phyloP scores from a whole-genome alignment of 176 grass and related monocot genomes.

The Aechmea fasciata region DNA sequence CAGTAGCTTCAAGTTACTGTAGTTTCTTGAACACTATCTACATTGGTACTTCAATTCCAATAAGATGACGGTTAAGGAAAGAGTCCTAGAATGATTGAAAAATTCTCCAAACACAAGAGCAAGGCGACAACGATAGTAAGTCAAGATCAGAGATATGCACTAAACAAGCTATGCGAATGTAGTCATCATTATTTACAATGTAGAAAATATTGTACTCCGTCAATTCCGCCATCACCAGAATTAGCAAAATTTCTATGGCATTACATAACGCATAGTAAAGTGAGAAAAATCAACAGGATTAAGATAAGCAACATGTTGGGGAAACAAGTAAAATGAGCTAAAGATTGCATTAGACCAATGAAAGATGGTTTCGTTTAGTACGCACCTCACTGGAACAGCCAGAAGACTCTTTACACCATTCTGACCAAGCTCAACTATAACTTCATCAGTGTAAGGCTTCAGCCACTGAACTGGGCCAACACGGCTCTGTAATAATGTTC shows the following conservation, averaged over 20 bases:
- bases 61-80: background rate
- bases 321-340: background rate
- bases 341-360: background rate
- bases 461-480: slow-evolving; percentile 94
- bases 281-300: too few species aligned
- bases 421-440: slow-evolving; percentile 76
- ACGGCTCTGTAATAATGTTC: slow-evolving; percentile 49
- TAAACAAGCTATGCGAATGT: background rate
- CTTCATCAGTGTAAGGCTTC: slow-evolving; percentile 95
- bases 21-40: background rate
- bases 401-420: slow-evolving; percentile 88
- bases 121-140: too few species aligned
- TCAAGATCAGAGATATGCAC: too few species aligned
- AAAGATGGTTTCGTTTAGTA: slow-evolving; percentile 8
- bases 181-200: background rate
- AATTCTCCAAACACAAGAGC: too few species aligned
- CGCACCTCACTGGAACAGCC: slow-evolving; percentile 89
- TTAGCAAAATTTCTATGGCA: background rate
- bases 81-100: too few species aligned
- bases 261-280: background rate
- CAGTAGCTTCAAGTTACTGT: background rate
- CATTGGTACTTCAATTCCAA: background rate
- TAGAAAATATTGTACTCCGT: background rate
- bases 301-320: background rate
- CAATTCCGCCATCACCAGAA: too few species aligned